These are phyloP conservation scores for Toxoplasma gondii DNA, from an alignment of 169 alveolate genomes.

Conservation along the genomic window DNA sequence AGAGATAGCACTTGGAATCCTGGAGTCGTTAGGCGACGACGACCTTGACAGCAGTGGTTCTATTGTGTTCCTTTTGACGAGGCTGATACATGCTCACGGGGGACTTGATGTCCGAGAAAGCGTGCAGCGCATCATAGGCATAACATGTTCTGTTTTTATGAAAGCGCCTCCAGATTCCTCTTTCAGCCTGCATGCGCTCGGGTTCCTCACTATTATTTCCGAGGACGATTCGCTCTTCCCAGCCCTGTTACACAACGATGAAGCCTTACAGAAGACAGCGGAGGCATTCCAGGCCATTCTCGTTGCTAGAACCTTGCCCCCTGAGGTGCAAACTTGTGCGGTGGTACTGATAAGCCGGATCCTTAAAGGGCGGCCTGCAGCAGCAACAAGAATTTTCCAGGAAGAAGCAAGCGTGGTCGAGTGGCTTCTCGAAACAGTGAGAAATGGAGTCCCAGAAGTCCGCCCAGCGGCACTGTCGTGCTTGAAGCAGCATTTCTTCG, in stretches of 20 bases:
- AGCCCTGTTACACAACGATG: background rate
- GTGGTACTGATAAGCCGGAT: conserved; percentile 49
- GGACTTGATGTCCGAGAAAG: background rate
- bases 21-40: background rate
- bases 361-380: background rate
- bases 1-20: background rate
- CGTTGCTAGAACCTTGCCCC: conserved; percentile 15
- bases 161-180: conserved; percentile 24
- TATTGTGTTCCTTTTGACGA: background rate
- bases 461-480: conserved; percentile 37
- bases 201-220: conserved; percentile 7
- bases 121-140: background rate
- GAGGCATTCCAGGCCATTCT: conserved; percentile 58
- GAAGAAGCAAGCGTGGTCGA: conserved; percentile 66
- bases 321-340: conserved; percentile 39
- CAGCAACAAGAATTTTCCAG: background rate
- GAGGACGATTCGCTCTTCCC: background rate
- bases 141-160: background rate
- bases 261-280: conserved; percentile 45
- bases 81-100: conserved; percentile 7
- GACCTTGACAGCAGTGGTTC: conserved; percentile 28
- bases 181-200: conserved; percentile 8
- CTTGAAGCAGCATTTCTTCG: conserved; percentile 39
- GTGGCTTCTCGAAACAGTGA: conserved; percentile 67
- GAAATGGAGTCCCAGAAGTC: conserved; percentile 18